Evolutionary conservation across 495 filamentous ascomycete species (phyloP).

Genomic region (Acidiella bohemica): DNA sequence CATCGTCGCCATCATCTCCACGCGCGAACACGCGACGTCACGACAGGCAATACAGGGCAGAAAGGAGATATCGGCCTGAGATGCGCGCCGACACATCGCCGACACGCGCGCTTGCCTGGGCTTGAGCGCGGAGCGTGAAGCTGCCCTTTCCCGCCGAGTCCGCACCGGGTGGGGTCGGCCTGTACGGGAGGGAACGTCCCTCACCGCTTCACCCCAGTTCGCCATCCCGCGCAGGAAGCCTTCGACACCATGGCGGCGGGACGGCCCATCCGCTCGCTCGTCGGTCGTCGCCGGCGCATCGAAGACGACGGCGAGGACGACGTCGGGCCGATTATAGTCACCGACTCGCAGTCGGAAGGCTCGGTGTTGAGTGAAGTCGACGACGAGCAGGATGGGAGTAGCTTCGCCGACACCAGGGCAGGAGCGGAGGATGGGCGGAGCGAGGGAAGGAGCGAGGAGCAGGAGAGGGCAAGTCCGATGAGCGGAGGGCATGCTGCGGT

Average conservation of each 20-base stretch:
- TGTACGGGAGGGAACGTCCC: too few species aligned
- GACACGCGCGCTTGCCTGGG: too few species aligned
- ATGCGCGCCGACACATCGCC: too few species aligned
- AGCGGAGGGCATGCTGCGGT: constrained; percentile 6
- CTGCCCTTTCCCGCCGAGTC: too few species aligned
- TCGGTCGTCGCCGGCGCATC: constrained; percentile 18
- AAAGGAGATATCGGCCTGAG: too few species aligned
- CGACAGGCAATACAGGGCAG: too few species aligned
- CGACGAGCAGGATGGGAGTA: constrained; percentile 38
- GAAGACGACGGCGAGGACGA: constrained; percentile 24
- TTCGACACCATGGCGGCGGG: constrained; percentile 17
- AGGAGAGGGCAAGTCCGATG: neutral
- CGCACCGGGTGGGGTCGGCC: too few species aligned
- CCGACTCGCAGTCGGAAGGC: constrained; percentile 22
- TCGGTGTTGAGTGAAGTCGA: constrained; percentile 21
- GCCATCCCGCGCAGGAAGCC: neutral
- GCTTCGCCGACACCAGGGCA: constrained; percentile 49
- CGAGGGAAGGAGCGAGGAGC: too few species aligned
- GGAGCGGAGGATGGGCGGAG: constrained; percentile 9
- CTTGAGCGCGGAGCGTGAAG: too few species aligned
- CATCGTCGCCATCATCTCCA: too few species aligned
- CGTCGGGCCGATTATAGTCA: constrained; percentile 15
- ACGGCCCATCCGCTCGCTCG: constrained; percentile 10
- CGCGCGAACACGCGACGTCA: too few species aligned
- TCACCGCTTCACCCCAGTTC: too few species aligned